Evolutionary conservation across 2,329 filamentous ascomycete species (phyloP).

Genomic region (Colletotrichum euphorbiae): DNA sequence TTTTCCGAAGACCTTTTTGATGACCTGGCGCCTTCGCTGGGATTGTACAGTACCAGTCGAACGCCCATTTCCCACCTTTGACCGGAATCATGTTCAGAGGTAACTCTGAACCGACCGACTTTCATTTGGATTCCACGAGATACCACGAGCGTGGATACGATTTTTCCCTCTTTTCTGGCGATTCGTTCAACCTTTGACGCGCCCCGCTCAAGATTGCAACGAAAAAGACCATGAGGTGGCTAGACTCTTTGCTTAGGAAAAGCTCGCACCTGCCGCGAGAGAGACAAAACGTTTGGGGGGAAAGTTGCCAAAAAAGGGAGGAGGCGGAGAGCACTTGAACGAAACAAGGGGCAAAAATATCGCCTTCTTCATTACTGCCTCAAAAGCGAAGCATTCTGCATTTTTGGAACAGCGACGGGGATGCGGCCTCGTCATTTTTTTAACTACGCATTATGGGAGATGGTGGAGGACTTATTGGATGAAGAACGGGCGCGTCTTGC

Average conservation of each 20-base stretch:
- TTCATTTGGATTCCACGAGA: conserved; percentile 3
- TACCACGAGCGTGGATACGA: neutral
- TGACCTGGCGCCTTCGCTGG: conserved; percentile 32
- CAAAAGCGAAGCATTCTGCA: conserved; percentile 28
- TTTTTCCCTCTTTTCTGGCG: neutral
- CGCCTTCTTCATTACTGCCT: conserved; percentile 6
- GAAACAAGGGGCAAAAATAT: neutral
- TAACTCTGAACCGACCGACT: conserved; percentile 32
- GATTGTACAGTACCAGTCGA: conserved; percentile 39
- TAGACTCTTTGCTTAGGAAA: conserved; percentile 31
- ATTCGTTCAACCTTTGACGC: neutral
- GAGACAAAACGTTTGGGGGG: neutral
- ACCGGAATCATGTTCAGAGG: conserved; percentile 31
- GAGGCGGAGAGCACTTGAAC: neutral
- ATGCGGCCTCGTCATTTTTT: neutral
- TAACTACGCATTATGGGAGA: neutral
- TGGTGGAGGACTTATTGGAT: neutral
- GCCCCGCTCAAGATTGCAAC: conserved; percentile 26
- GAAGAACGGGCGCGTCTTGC: neutral
- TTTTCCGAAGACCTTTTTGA: conserved; percentile 14
- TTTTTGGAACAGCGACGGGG: conserved; percentile 2
- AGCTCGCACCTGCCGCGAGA: neutral
- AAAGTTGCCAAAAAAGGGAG: neutral
- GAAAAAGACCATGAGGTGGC: conserved; percentile 29
- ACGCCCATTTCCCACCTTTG: neutral